A percentile compares a stretch with the other conserved stretches of the same genome.
Conservation (phyloP, 192 early-diverging fungal genomes). For the Backusella tuberculispora region DNA sequence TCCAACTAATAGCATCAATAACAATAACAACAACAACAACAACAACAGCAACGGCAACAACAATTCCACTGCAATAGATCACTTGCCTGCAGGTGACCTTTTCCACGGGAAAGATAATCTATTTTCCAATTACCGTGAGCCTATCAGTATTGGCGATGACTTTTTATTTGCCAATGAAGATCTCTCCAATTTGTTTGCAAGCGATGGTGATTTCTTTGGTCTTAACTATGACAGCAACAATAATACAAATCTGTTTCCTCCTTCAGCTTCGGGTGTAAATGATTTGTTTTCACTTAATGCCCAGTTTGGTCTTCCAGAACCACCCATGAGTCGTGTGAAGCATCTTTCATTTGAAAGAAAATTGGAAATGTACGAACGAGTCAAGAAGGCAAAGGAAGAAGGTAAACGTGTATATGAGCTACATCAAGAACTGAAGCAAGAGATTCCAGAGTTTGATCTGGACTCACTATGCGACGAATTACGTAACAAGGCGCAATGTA, state of each 20-base stretch:
- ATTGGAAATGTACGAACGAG: background rate
- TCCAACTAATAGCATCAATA: background rate
- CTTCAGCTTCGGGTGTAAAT: background rate
- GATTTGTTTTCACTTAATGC: slow-evolving; percentile 7
- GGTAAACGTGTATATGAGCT: slow-evolving; percentile 16
- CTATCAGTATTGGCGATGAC: slow-evolving; percentile 1
- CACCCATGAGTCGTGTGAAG: background rate
- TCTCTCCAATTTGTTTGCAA: slow-evolving; percentile 19
- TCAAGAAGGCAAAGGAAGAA: background rate
- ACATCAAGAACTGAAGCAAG: slow-evolving; percentile 21
- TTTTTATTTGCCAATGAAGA: slow-evolving; percentile 20
- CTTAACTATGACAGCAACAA: background rate
- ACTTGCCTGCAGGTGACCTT: slow-evolving; percentile 17
- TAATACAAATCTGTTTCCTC: background rate
- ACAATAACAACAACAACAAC: background rate
- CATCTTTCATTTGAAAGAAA: background rate
- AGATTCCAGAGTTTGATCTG: slow-evolving; percentile 26
- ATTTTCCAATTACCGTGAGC: slow-evolving; percentile 26
- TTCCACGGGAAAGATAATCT: slow-evolving; percentile 34
- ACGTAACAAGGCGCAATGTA: slow-evolving; percentile 31
- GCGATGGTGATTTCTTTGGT: slow-evolving; percentile 19
- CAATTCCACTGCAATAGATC: background rate
- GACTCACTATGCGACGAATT: slow-evolving; percentile 36
- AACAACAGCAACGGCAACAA: background rate
- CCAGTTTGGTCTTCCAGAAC: background rate